Conservation (phyloP, 2,329 filamentous ascomycete species). For the Colletotrichum coccodes region DNA sequence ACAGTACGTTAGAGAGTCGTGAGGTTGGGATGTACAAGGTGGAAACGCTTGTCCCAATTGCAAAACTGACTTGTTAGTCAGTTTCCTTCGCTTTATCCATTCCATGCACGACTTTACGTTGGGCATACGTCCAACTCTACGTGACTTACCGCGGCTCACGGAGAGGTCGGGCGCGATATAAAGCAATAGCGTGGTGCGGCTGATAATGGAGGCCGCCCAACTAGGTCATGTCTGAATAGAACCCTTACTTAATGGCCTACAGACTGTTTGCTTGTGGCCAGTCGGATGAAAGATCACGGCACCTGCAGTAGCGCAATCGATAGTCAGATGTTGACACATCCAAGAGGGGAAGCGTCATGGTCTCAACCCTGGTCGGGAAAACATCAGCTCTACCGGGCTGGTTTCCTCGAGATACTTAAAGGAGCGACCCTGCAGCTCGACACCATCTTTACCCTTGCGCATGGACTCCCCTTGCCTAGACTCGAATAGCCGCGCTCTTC, state of each 20-base stretch:
- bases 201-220: background rate
- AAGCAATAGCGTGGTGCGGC: background rate
- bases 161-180: background rate
- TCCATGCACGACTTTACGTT: too few relatives aligned
- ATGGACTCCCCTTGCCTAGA: background rate
- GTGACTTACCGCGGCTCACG: too few relatives aligned
- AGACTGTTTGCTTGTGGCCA: background rate
- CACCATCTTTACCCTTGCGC: background rate
- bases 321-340: background rate
- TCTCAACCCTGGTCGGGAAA: background rate
- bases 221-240: background rate
- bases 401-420: background rate
- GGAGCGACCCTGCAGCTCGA: slow-evolving; percentile 5
- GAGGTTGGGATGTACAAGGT: too few relatives aligned
- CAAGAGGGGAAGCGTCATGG: background rate
- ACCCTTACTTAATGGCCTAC: background rate
- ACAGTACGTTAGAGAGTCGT: too few relatives aligned
- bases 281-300: background rate
- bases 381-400: background rate
- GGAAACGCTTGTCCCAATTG: too few relatives aligned
- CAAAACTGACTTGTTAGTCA: too few relatives aligned
- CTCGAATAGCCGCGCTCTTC: background rate
- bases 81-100: too few relatives aligned
- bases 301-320: background rate
- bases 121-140: too few relatives aligned